Evolutionary conservation across 345 rosid species (phyloP).

Genomic region (Lepidium aucheri): DNA sequence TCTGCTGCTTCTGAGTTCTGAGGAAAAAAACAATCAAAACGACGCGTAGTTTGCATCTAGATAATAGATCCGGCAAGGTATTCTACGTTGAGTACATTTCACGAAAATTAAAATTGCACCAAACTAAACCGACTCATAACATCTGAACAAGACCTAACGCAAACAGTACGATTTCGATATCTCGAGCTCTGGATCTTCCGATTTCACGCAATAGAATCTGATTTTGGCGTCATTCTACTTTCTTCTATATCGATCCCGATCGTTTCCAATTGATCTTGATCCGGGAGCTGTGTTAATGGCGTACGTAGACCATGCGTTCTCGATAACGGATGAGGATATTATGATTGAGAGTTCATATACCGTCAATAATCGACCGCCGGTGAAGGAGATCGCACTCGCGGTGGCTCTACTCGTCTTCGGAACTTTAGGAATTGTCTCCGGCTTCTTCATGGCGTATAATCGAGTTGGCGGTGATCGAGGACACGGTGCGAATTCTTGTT

Average conservation of each 20-base stretch:
- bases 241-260: not conserved
- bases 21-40: not conserved
- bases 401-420: constrained; percentile 85
- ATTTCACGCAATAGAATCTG: not conserved
- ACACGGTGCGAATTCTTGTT: constrained; percentile 44
- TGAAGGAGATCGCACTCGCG: constrained; percentile 92
- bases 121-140: not conserved
- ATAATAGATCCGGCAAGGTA: not conserved
- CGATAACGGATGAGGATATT: constrained; percentile 85
- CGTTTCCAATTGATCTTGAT: constrained; percentile 2
- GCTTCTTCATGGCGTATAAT: constrained; percentile 64
- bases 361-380: constrained; percentile 72
- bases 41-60: constrained; percentile 16
- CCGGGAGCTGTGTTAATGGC: constrained; percentile 45
- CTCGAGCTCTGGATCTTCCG: not conserved
- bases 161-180: constrained; percentile 3
- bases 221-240: not conserved
- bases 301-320: constrained; percentile 94
- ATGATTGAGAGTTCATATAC: constrained; percentile 64
- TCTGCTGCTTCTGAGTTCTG: not conserved
- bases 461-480: constrained; percentile 83
- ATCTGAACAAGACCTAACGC: not conserved
- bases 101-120: constrained; percentile 19
- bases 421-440: constrained; percentile 58
- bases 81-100: constrained; percentile 9